Percentiles rank a stretch among this genome's conserved stretches.
Evolutionary conservation across 1,139 yeast genomes (phyloP).

Genomic region (Geotrichum europaeum): DNA sequence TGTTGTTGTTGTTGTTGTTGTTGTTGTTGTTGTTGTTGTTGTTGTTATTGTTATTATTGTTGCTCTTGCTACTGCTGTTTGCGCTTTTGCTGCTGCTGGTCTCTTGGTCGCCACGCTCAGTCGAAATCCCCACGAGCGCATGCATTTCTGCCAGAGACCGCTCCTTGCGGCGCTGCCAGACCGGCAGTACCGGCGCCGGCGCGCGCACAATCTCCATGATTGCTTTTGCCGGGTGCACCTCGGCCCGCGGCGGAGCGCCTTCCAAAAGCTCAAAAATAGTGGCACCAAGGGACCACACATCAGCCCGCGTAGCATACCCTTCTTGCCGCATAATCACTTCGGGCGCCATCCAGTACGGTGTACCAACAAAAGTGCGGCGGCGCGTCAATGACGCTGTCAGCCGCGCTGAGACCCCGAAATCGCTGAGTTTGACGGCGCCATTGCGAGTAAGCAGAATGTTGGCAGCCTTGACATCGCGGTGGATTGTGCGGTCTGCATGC

Average conservation of each 20-base stretch:
- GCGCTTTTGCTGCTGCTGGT: not conserved
- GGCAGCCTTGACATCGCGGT: constrained; percentile 82
- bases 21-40: too few species aligned
- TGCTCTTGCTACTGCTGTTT: not conserved
- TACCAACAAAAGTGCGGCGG: constrained; percentile 90
- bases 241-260: constrained; percentile 67
- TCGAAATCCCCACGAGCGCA: constrained; percentile 1
- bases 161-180: constrained; percentile 21
- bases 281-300: constrained; percentile 85
- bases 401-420: constrained; percentile 93
- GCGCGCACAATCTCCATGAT: constrained; percentile 64
- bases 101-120: not conserved
- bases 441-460: constrained; percentile 59
- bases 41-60: too few species aligned
- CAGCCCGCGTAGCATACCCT: constrained; percentile 79
- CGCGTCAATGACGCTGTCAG: constrained; percentile 69
- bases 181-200: constrained; percentile 57
- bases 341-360: constrained; percentile 99
- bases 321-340: constrained; percentile 50
- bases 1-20: too few species aligned
- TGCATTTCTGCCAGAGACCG: constrained; percentile 2
- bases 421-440: constrained; percentile 89
- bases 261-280: constrained; percentile 87
- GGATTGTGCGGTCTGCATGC: constrained; percentile 75
- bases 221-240: constrained; percentile 67